phyloP scores from a whole-genome alignment of 176 grass and related monocot species.

The Aegilops speltoides region DNA sequence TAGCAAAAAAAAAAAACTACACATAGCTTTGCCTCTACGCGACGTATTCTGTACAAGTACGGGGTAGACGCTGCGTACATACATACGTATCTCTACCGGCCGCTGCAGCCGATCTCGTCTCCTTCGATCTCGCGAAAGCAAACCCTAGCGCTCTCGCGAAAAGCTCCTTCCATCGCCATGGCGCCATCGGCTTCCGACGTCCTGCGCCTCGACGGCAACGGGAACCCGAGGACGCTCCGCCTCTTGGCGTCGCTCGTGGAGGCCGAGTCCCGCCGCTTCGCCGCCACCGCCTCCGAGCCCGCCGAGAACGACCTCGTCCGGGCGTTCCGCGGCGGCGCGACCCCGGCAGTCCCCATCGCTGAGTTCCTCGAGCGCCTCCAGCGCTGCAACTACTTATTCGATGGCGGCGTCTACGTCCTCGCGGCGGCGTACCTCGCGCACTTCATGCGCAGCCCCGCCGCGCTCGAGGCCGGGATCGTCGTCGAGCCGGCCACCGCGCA shows the following conservation, averaged over 20 bases:
- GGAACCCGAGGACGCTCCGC: not conserved
- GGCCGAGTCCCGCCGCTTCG: not conserved
- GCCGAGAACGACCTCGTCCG: not conserved
- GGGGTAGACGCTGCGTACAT: too few relatives aligned
- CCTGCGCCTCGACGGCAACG: not conserved
- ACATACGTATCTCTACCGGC: too few relatives aligned
- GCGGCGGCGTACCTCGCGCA: not conserved
- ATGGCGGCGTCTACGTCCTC: not conserved
- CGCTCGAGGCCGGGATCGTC: not conserved
- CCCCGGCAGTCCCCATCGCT: not conserved
- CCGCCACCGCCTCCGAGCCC: not conserved
- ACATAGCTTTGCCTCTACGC: too few relatives aligned
- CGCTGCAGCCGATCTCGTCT: too few relatives aligned
- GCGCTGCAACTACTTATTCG: not conserved
- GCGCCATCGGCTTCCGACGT: not conserved
- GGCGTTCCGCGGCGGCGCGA: not conserved
- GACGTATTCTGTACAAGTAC: too few relatives aligned
- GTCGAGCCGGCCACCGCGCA: slow-evolving; percentile 1
- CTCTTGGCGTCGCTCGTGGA: not conserved
- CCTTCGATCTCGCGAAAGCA: not conserved
- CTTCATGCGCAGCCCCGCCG: slow-evolving; percentile 1
- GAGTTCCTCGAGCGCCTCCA: not conserved
- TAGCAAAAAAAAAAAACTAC: too few relatives aligned
- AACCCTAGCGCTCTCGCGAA: not conserved
- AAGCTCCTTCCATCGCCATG: not conserved